Evolutionary conservation across 1,139 yeast genomes (phyloP).

Genomic region (Hanseniaspora gamundiae): DNA sequence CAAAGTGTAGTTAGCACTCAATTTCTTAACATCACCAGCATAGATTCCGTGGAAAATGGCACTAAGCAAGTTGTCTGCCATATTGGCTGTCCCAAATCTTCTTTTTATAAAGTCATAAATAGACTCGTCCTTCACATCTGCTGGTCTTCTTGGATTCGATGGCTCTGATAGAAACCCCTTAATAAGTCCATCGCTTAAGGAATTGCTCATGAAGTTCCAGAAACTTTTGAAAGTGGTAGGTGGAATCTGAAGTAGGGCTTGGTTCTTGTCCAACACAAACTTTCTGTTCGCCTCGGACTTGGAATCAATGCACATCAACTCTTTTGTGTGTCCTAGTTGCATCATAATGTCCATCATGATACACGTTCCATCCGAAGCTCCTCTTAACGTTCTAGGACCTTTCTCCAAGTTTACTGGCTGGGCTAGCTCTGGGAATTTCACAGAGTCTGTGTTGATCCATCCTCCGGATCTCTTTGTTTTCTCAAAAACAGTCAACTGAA

Average conservation of each 20-base stretch:
- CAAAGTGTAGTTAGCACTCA: constrained; percentile 54
- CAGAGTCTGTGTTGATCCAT: constrained; percentile 47
- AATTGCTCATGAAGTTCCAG: constrained; percentile 32
- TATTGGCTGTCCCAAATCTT: constrained; percentile 44
- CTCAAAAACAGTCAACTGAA: constrained; percentile 54
- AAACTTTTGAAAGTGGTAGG: constrained; percentile 31
- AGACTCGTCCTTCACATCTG: constrained; percentile 44
- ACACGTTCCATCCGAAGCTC: constrained; percentile 54
- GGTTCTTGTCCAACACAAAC: constrained; percentile 33
- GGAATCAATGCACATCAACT: constrained; percentile 38
- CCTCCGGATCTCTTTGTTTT: constrained; percentile 51
- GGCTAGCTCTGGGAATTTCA: constrained; percentile 11
- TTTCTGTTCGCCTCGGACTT: constrained; percentile 48
- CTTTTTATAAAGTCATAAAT: constrained; percentile 56
- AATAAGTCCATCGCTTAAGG: constrained; percentile 32
- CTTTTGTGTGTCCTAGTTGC: constrained; percentile 30
- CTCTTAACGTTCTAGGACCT: constrained; percentile 67
- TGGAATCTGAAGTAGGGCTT: constrained; percentile 41
- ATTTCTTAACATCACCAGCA: constrained; percentile 64
- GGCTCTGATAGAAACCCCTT: constrained; percentile 29
- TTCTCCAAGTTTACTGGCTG: constrained; percentile 38
- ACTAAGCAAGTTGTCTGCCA: constrained; percentile 58
- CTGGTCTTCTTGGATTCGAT: constrained; percentile 13
- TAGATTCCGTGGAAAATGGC: constrained; percentile 84
- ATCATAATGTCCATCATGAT: constrained; percentile 46